Evolutionary conservation across 129 eudicot genomes (phyloP).

Genomic region (Escallonia herrerae): DNA sequence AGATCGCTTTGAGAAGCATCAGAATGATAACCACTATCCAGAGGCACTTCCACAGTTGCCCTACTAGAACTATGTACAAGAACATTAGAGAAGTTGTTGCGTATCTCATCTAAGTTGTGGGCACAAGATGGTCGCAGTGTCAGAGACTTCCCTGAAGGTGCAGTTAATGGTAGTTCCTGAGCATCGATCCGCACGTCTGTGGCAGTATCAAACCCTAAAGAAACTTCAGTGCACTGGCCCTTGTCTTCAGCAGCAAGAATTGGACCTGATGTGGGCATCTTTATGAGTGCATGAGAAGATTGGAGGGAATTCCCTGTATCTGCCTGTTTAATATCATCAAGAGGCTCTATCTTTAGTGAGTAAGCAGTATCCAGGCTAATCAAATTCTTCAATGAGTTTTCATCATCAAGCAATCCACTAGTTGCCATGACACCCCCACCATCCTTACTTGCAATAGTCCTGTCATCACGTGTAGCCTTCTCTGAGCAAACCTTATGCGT

Average conservation of each 20-base stretch:
- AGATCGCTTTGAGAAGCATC: slow-evolving; percentile 17
- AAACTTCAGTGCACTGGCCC: slow-evolving; percentile 6
- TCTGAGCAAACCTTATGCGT: slow-evolving; percentile 3
- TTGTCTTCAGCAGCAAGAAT: not conserved
- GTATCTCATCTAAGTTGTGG: too few relatives aligned
- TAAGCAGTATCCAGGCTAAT: not conserved
- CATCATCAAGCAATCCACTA: slow-evolving; percentile 10
- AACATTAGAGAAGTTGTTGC: too few relatives aligned
- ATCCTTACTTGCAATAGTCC: slow-evolving; percentile 7
- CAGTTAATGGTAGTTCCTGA: too few relatives aligned
- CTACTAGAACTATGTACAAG: too few relatives aligned
- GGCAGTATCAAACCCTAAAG: slow-evolving; percentile 13
- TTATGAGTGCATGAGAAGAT: not conserved
- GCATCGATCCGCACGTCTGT: too few relatives aligned
- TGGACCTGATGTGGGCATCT: not conserved
- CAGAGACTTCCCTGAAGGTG: too few relatives aligned
- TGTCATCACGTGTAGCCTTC: slow-evolving; percentile 9
- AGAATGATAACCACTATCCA: slow-evolving; percentile 12
- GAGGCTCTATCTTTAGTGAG: too few relatives aligned
- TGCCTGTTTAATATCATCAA: not conserved
- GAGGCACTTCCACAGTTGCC: not conserved
- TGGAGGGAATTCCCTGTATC: not conserved
- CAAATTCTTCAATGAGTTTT: slow-evolving; percentile 2
- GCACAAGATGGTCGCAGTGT: too few relatives aligned
- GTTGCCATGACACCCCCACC: slow-evolving; percentile 10